Base-by-base conservation (phyloP, 2,329 filamentous ascomycete genomes). In the Colletotrichum sp. region DNA sequence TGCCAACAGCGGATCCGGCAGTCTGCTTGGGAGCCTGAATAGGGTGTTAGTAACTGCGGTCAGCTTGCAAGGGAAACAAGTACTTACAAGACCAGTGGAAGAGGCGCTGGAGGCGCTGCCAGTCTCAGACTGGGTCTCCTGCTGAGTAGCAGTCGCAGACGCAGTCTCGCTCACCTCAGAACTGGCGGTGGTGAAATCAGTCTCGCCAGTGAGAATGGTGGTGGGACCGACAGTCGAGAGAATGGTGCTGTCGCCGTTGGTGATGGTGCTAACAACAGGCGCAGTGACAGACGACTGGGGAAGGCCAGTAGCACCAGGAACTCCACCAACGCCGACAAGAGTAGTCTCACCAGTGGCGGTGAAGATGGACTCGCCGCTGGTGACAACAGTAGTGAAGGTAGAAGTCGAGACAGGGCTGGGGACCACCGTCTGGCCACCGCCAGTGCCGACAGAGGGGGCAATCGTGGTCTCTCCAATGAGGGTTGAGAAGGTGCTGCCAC, bases 1-100 rank as follows among this genome's bases (percentile, higher is more conserved):
- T 77, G 72, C 88, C 89, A 32, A 81, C 80, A 55, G 78, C 79
- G 27, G 88, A 87, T 48, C 85, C 88, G 72, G 85, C 86, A 65
- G 88, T 89, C 79, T 83, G 70, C 66, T 77, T 77, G 70, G 65
- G 66, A 48, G 72, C 69, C 75, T 77, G 15, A 27, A 39, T n/a
- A 7, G 16, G 22, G 4, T 22, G 39, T 77, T 13, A 77, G 56
- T 65, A n/a, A 27, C 25, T 25, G 18, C n/a, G 12, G 27, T 30
- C 13, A 32, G 61, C 6, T 25, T 10, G 5, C 12, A 60, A 16
- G 18, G 28, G 5, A n/a, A 22, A 66, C 13, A 8, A 67, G 16
- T 52, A 78, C 82, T 78, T 79, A 82, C 83, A 65, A 77, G 78
- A 34, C 70, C 78, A 43, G 39, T 73, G 70, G 70, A 34, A 15